phyloP scores from a whole-genome alignment of 257 asterid genomes.

The Salvia miltiorrhiza region DNA sequence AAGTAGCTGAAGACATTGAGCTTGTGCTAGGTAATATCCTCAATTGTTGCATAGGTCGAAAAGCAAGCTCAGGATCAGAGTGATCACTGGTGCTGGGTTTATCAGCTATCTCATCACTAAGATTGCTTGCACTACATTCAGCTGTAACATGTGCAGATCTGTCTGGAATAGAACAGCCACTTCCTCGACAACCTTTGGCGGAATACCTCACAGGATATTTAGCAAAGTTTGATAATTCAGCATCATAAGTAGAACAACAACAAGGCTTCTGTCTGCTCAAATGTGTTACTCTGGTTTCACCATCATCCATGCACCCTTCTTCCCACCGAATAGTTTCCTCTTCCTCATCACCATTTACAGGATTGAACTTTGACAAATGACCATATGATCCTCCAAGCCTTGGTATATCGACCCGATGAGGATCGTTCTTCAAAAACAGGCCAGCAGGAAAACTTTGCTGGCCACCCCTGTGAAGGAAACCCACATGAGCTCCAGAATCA shows the following conservation, averaged over 20 bases:
- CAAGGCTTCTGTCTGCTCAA: slow-evolving; percentile 74
- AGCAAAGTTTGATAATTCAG: slow-evolving; percentile 47
- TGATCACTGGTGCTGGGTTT: slow-evolving; percentile 93
- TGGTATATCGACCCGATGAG: slow-evolving; percentile 77
- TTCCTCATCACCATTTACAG: slow-evolving; percentile 48
- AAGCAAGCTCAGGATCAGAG: slow-evolving; percentile 69
- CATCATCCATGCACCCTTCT: slow-evolving; percentile 89
- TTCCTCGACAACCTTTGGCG: slow-evolving; percentile 62
- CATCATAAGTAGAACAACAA: slow-evolving; percentile 74
- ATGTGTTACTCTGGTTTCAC: slow-evolving; percentile 73
- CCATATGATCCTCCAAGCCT: slow-evolving; percentile 90
- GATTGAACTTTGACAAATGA: slow-evolving; percentile 61
- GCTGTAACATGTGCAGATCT: slow-evolving; percentile 78
- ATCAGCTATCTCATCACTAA: slow-evolving; percentile 78
- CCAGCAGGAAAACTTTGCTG: slow-evolving; percentile 76
- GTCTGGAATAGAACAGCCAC: slow-evolving; percentile 74
- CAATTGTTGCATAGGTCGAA: slow-evolving; percentile 69
- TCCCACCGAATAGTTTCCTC: slow-evolving; percentile 87
- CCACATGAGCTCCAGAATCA: slow-evolving; percentile 59
- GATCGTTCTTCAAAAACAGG: slow-evolving; percentile 76
- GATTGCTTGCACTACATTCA: slow-evolving; percentile 71
- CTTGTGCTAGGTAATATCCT: slow-evolving; percentile 57
- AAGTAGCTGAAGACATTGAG: slow-evolving; percentile 59
- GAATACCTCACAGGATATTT: slow-evolving; percentile 50
- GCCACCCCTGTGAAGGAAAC: slow-evolving; percentile 95